Evolutionary conservation across 73 alveolate species (phyloP).

Genomic region (Paramecium sexaurelia): DNA sequence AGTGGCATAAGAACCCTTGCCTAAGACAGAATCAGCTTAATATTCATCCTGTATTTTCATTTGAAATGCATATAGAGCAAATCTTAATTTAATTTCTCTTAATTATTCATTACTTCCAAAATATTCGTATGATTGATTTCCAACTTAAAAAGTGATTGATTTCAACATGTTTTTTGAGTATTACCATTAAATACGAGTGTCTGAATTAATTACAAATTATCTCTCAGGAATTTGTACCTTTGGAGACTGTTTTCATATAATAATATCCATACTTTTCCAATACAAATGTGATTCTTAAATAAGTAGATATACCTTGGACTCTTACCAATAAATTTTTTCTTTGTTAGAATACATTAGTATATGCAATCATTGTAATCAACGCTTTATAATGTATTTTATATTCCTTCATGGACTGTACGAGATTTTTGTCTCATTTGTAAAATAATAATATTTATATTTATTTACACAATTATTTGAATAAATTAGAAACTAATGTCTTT

Average conservation of each 20-base stretch:
- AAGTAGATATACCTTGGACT: constrained; percentile 42
- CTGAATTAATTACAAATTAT: neutral
- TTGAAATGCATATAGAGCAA: neutral
- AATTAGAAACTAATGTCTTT: neutral
- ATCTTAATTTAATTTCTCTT: neutral
- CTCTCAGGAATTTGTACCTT: constrained; percentile 33
- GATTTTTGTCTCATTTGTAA: constrained; percentile 27
- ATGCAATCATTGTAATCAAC: constrained; percentile 7
- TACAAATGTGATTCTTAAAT: constrained; percentile 36
- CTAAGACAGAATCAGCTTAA: constrained; percentile 28
- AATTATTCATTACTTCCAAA: constrained; percentile 5
- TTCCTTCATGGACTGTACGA: constrained; percentile 37
- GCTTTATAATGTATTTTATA: neutral
- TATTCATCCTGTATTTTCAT: constrained; percentile 44
- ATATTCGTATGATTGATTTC: neutral
- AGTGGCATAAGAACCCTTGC: constrained; percentile 55
- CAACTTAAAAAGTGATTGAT: neutral
- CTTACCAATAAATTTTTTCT: constrained; percentile 41
- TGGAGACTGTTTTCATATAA: neutral
- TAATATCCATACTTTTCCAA: constrained; percentile 28
- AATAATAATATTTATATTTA: neutral
- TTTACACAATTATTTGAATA: neutral
- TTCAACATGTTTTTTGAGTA: neutral
- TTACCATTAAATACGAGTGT: neutral
- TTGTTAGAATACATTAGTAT: neutral